Evolutionary conservation across 768 basidiomycete genomes (phyloP).

Genomic region (Mycena albidolilacea): DNA sequence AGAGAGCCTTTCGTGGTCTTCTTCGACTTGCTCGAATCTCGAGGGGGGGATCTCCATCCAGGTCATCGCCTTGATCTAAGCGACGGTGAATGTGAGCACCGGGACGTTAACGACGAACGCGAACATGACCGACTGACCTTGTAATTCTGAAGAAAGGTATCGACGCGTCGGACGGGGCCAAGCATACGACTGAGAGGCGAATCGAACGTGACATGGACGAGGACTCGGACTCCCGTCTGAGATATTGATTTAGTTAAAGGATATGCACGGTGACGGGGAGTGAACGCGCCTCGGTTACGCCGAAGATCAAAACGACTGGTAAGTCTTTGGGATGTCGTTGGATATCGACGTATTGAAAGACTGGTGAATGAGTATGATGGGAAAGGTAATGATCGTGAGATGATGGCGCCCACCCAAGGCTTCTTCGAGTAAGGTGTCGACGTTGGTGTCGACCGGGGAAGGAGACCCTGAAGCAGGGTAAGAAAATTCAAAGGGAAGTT

Average conservation of each 20-base stretch:
- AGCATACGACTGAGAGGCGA: too few relatives aligned
- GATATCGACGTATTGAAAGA: slow-evolving; percentile 49
- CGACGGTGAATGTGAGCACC: neutral
- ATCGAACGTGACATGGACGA: slow-evolving; percentile 16
- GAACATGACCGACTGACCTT: neutral
- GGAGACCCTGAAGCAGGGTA: too few relatives aligned
- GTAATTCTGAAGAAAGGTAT: slow-evolving; percentile 8
- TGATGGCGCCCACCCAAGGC: neutral
- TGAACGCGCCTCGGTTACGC: slow-evolving; percentile 44
- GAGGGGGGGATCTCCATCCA: slow-evolving; percentile 32
- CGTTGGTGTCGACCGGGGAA: too few relatives aligned
- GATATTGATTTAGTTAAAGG: neutral
- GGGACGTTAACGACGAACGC: too few relatives aligned
- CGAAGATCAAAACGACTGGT: slow-evolving; percentile 46
- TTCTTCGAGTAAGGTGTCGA: too few relatives aligned
- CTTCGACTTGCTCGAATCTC: slow-evolving; percentile 8
- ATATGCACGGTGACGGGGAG: neutral
- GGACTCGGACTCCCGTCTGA: slow-evolving; percentile 1
- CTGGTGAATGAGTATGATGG: slow-evolving; percentile 28
- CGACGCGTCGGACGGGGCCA: too few relatives aligned
- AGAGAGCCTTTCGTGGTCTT: slow-evolving; percentile 5
- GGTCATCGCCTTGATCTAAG: slow-evolving; percentile 29
- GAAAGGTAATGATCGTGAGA: neutral
- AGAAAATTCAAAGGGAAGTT: neutral
- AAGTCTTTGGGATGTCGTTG: slow-evolving; percentile 31